phyloP scores from a whole-genome alignment of 441 rosid species.

The Theobroma grandiflorum region DNA sequence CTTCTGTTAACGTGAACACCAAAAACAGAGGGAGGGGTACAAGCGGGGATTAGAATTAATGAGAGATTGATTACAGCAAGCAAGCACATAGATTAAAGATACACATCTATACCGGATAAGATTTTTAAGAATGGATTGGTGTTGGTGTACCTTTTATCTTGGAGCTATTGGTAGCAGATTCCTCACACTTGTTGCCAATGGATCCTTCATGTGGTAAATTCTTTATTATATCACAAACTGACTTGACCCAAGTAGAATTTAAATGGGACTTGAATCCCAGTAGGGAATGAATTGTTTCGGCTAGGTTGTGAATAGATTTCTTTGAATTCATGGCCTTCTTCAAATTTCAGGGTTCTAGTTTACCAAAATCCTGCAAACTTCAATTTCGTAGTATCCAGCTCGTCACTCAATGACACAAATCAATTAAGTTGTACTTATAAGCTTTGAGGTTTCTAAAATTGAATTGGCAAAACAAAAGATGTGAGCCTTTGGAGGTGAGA shows the following conservation, averaged over 20 bases:
- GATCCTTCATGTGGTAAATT: slow-evolving; percentile 40
- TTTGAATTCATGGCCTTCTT: slow-evolving; percentile 47
- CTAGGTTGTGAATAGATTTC: slow-evolving; percentile 50
- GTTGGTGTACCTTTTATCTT: slow-evolving; percentile 41
- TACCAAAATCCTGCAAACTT: neutral
- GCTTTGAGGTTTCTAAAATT: neutral
- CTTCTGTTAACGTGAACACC: slow-evolving; percentile 47
- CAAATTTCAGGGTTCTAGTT: neutral
- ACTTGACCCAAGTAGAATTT: slow-evolving; percentile 66
- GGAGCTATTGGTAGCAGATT: slow-evolving; percentile 36
- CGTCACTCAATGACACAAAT: neutral
- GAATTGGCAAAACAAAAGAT: neutral
- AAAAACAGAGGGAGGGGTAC: slow-evolving; percentile 27
- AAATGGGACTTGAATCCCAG: slow-evolving; percentile 67
- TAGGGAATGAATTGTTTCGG: slow-evolving; percentile 68
- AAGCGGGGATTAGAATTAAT: neutral
- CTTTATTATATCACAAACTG: slow-evolving; percentile 60
- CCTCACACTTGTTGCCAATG: slow-evolving; percentile 29
- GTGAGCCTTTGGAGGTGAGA: neutral
- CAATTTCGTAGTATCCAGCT: neutral
- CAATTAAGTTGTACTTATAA: neutral
- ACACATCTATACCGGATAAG: neutral
- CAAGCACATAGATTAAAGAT: neutral
- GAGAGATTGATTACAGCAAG: neutral
- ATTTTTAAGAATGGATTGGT: neutral